These are phyloP conservation scores for Atkinsonella texensis DNA, from an alignment of 2,329 filamentous ascomycete genomes.

Conservation along the genomic window DNA sequence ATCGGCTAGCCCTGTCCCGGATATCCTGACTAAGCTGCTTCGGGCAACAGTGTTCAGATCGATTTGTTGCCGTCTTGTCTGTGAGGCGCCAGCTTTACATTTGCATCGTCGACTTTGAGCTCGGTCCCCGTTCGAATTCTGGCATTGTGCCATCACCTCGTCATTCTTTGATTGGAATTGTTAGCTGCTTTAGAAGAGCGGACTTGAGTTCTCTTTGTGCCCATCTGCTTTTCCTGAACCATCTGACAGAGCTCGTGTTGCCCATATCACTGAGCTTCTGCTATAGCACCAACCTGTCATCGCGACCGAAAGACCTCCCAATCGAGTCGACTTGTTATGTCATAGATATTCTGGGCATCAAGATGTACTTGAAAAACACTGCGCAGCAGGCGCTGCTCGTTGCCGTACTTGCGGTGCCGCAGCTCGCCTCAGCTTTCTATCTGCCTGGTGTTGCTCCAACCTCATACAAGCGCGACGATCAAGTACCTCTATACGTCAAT, in stretches of 20 bases:
- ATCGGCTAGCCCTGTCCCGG: neutral
- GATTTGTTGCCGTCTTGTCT: neutral
- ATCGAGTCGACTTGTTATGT: constrained; percentile 3
- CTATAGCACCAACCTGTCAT: neutral
- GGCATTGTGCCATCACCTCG: neutral
- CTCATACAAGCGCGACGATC: constrained; percentile 70
- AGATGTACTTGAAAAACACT: constrained; percentile 34
- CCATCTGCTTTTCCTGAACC: neutral
- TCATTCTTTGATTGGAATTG: neutral
- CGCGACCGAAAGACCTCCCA: neutral
- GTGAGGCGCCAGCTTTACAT: neutral
- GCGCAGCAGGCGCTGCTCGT: constrained; percentile 39
- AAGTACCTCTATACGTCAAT: constrained; percentile 85
- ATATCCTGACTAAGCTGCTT: constrained; percentile 10
- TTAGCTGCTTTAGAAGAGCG: neutral
- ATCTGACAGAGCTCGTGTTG: neutral
- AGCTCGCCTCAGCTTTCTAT: constrained; percentile 68
- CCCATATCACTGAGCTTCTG: neutral
- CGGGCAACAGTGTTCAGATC: constrained; percentile 5
- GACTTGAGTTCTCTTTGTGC: neutral
- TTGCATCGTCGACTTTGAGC: neutral
- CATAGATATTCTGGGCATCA: neutral
- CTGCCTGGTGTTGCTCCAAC: constrained; percentile 91
- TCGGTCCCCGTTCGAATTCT: neutral
- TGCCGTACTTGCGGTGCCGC: constrained; percentile 38